These are phyloP conservation scores for Phytophthora sp. DNA, from an alignment of 352 stramenopile species.

Conservation along the genomic window DNA sequence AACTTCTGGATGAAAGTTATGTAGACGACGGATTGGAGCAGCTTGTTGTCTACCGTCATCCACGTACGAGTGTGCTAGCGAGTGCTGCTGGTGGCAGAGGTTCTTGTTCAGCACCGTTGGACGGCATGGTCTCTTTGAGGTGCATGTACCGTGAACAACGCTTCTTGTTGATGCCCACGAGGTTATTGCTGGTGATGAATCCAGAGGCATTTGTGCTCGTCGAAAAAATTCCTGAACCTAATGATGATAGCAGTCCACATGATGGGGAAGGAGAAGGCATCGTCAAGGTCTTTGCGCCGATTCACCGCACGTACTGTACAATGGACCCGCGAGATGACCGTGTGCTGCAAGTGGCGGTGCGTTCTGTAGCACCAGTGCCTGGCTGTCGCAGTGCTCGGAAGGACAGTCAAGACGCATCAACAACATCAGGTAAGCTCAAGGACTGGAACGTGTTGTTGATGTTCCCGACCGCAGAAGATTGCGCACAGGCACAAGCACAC, in stretches of 20 bases:
- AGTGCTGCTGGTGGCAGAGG: slow-evolving; percentile 34
- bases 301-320: slow-evolving; percentile 75
- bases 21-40: slow-evolving; percentile 54
- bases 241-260: slow-evolving; percentile 29
- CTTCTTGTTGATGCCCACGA: slow-evolving; percentile 66
- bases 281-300: slow-evolving; percentile 70
- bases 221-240: slow-evolving; percentile 46
- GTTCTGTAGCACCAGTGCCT: slow-evolving; percentile 56
- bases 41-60: slow-evolving; percentile 62
- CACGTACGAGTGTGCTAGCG: slow-evolving; percentile 57
- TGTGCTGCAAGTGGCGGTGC: slow-evolving; percentile 73
- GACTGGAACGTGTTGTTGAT: slow-evolving; percentile 73
- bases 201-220: slow-evolving; percentile 74
- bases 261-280: slow-evolving; percentile 43
- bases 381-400: slow-evolving; percentile 71
- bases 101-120: slow-evolving; percentile 38
- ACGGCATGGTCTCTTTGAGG: slow-evolving; percentile 74
- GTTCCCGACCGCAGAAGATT: slow-evolving; percentile 69
- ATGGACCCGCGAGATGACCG: slow-evolving; percentile 74
- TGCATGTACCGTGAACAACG: slow-evolving; percentile 84
- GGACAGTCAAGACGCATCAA: slow-evolving; percentile 33
- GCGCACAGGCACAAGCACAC: slow-evolving; percentile 67
- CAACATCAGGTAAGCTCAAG: slow-evolving; percentile 21
- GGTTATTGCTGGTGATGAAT: slow-evolving; percentile 75
- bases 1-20: slow-evolving; percentile 56